Conservation (phyloP, 1,284 basidiomycete genomes). For the Cryptococcus hybrid region DNA sequence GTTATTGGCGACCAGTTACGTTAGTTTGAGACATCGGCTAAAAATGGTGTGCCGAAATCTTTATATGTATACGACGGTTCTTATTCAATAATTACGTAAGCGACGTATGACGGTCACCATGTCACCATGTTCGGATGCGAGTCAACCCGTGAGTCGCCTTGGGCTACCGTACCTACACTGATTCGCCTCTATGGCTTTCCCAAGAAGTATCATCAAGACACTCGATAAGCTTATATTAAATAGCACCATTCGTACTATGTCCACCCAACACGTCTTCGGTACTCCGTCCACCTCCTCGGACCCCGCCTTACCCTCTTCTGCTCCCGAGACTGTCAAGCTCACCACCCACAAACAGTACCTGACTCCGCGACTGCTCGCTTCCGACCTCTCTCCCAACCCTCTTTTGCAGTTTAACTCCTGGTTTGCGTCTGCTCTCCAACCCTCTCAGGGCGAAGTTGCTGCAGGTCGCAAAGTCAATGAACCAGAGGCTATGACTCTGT, state of each 20-base stretch:
- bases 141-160: no score
- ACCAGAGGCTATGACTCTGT: constrained; percentile 83
- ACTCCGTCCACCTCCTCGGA: constrained; percentile 4
- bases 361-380: constrained; percentile 62
- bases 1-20: no score
- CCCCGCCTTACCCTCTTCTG: not conserved
- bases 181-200: not conserved
- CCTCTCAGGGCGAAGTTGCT: constrained; percentile 17
- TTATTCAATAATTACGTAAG: no score
- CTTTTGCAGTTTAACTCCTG: constrained; percentile 78
- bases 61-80: no score
- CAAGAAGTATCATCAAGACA: not conserved
- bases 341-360: constrained; percentile 73
- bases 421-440: constrained; percentile 65
- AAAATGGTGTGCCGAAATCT: no score
- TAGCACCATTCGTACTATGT: not conserved
- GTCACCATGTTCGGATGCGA: no score
- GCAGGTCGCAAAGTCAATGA: constrained; percentile 62
- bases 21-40: no score
- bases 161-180: no score
- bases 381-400: constrained; percentile 63
- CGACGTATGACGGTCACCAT: no score
- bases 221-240: not conserved
- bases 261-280: constrained; percentile 13
- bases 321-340: constrained; percentile 50